Conservation (phyloP, 805 yeast species). For the Zygotorulaspora danielsina region DNA sequence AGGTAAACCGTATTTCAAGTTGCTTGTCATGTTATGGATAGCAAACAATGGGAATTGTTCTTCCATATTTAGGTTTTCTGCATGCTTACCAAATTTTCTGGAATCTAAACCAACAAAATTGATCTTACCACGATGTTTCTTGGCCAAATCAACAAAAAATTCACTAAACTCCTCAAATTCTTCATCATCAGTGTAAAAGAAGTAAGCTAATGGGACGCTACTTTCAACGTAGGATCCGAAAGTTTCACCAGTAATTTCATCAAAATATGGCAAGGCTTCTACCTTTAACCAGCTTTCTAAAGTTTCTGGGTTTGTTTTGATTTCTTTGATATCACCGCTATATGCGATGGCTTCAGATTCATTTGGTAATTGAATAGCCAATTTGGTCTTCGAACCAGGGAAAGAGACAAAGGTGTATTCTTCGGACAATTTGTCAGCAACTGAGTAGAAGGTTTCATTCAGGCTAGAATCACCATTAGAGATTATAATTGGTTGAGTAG, state of each 20-base stretch:
- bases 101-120: constrained; percentile 91
- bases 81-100: constrained; percentile 73
- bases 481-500: constrained; percentile 52
- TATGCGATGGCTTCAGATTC: constrained; percentile 32
- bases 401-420: constrained; percentile 53
- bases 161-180: constrained; percentile 56
- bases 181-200: constrained; percentile 69
- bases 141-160: constrained; percentile 59
- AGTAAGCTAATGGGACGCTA: constrained; percentile 77
- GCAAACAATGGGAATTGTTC: constrained; percentile 87
- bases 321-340: constrained; percentile 25
- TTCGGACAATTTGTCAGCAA: constrained; percentile 65
- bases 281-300: constrained; percentile 41
- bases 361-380: constrained; percentile 32
- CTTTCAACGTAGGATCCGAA: constrained; percentile 70
- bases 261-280: constrained; percentile 30
- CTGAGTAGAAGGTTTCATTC: constrained; percentile 53
- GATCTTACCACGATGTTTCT: constrained; percentile 69
- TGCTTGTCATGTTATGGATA: constrained; percentile 64
- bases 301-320: constrained; percentile 39
- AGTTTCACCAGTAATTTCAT: constrained; percentile 74
- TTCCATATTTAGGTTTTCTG: constrained; percentile 76
- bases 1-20: constrained; percentile 72
- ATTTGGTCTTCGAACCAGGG: constrained; percentile 33
- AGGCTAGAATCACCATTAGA: constrained; percentile 44